A percentile compares a stretch with the other conserved stretches of the same genome.
Conservation (phyloP, 768 basidiomycete genomes). For the Lactarius psammicola region DNA sequence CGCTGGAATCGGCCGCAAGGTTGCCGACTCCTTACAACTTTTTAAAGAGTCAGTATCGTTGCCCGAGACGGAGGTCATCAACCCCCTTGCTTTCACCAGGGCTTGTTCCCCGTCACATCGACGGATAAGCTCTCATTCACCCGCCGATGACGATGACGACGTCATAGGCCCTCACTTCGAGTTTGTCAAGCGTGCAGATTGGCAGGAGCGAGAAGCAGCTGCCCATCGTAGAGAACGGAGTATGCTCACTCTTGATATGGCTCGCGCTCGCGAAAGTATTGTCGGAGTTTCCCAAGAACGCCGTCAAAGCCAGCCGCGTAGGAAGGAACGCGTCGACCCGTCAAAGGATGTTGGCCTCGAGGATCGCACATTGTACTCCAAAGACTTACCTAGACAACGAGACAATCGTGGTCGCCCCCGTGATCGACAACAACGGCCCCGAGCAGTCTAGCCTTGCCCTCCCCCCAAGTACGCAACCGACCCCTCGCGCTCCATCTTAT, state of each 20-base stretch:
- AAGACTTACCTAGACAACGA: constrained; percentile 44
- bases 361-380: constrained; percentile 59
- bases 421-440: constrained; percentile 45
- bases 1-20: constrained; percentile 72
- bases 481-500: constrained; percentile 30
- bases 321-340: constrained; percentile 41
- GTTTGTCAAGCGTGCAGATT: constrained; percentile 82
- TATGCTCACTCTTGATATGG: constrained; percentile 54
- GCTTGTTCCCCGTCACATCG: constrained; percentile 34
- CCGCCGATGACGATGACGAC: constrained; percentile 43
- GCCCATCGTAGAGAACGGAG: constrained; percentile 70
- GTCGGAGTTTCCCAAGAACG: constrained; percentile 30
- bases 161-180: constrained; percentile 70
- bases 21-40: constrained; percentile 76
- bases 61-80: constrained; percentile 36
- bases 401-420: constrained; percentile 61
- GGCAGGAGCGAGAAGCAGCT: constrained; percentile 77
- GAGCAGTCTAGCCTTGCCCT: constrained; percentile 40
- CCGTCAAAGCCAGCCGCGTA: constrained; percentile 29
- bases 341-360: constrained; percentile 45
- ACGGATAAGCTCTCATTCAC: constrained; percentile 35
- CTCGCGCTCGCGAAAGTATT: constrained; percentile 50
- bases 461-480: constrained; percentile 33
- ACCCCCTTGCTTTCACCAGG: constrained; percentile 36
- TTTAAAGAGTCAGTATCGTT: constrained; percentile 70